Conservation (phyloP, 2,329 filamentous ascomycete genomes). For the Diaporthe nobilis region DNA sequence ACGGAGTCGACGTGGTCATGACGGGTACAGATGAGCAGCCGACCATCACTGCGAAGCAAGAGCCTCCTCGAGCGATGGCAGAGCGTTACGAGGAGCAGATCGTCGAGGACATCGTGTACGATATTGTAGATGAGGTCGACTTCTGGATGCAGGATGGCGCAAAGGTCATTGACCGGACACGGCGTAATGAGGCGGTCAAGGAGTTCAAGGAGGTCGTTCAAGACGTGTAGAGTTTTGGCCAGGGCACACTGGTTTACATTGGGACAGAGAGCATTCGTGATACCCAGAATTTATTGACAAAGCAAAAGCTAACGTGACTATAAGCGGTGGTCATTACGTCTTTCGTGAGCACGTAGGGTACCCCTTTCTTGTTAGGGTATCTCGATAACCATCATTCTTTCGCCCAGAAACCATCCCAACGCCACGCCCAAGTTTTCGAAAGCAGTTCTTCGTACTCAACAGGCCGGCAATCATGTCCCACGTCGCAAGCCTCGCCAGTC, state of each 20-base stretch:
- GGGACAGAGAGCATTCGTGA: conserved; percentile 24
- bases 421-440: not conserved
- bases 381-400: conserved; percentile 12
- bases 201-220: conserved; percentile 78
- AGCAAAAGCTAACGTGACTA: not conserved
- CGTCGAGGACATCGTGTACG: conserved; percentile 92
- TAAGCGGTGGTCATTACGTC: conserved; percentile 1
- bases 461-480: not conserved
- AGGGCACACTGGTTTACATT: conserved; percentile 11
- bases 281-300: conserved; percentile 36
- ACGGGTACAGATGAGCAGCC: conserved; percentile 52
- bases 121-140: conserved; percentile 94
- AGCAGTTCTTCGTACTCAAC: not conserved
- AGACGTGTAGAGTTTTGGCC: conserved; percentile 62
- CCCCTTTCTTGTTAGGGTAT: conserved; percentile 4
- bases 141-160: conserved; percentile 83
- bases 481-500: not conserved
- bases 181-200: conserved; percentile 60
- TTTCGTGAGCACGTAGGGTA: not conserved
- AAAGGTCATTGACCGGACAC: conserved; percentile 62
- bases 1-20: conserved; percentile 65
- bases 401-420: not conserved
- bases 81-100: conserved; percentile 94
- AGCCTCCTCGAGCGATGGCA: conserved; percentile 70
- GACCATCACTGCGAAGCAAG: conserved; percentile 40